Evolutionary conservation across 2,329 filamentous ascomycete genomes (phyloP), one percentile per base, ranked within the genome.

Genomic region (Samsoniella hepiali): DNA sequence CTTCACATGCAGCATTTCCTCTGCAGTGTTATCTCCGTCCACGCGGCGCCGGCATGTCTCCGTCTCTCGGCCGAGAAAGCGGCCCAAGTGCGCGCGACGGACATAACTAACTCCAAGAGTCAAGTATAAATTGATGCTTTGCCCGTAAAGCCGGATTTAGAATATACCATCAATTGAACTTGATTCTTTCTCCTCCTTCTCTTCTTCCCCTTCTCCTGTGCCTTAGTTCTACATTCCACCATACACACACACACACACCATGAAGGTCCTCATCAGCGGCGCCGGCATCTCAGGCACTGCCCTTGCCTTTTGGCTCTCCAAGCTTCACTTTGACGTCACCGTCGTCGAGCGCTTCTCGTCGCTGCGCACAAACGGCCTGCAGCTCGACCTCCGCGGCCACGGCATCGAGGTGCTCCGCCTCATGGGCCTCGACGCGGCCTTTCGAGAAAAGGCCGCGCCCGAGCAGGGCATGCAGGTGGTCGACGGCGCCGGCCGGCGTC

Each of bases 311-410:
- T 82, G 80, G 73, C 79, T 86, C 27, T 73, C 70, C 5, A 73
- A 71, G 42, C 68, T 72, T 3, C 74, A 72, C 55, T 72, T 80
- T 66, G 59, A 72, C 13, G 71, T 81, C 47, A 81, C 78, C 2
- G 69, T 82, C 9, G 65, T 81, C 58, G 80, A 81, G 66, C 71
- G 75, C 1, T 76, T 71, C 55, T 69, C 77, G 0, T 58, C n/a
- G 44, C 63, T 85, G 0, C 78, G 84, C 2, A 72, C 75, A 1
- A 74, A 75, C 0, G 84, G 84, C 0, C 78, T 81, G 3, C 82
- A 85, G 56, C 71, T 87, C 34, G 85, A 88, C 68, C 72, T 87
- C 2, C 78, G 82, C 3, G 80, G 77, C 13, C 76, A 79, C 29
- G 83, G 79, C 0, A 76, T 86, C 51, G 75, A 82, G 22, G 77